Percentiles rank a stretch among this genome's conserved stretches.
Conservation (phyloP, 495 filamentous ascomycete species). For the Apiosordaria backusii region DNA sequence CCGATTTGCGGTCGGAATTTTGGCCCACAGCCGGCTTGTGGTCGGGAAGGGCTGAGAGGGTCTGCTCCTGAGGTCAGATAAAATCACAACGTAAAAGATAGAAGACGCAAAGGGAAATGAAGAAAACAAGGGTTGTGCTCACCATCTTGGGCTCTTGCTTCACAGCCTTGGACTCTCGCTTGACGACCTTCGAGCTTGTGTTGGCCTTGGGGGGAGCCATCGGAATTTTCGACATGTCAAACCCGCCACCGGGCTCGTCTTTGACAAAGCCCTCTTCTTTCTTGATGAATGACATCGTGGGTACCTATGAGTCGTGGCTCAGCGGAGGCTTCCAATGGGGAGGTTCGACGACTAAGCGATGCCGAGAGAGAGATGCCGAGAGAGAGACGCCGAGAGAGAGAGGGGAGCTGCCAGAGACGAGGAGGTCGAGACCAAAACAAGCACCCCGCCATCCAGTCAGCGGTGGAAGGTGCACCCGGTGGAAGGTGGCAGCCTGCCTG, state of each 20-base stretch:
- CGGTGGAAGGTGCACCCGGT: not conserved
- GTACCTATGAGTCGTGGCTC: too few species aligned
- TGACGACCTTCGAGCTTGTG: not conserved
- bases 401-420: not conserved
- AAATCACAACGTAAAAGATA: too few species aligned
- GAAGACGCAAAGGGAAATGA: too few species aligned
- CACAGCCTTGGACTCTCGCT: not conserved
- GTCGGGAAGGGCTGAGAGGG: not conserved
- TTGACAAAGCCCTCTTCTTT: not conserved
- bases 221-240: not conserved
- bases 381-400: too few species aligned
- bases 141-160: not conserved
- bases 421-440: not conserved
- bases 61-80: not conserved
- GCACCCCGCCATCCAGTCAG: not conserved
- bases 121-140: not conserved
- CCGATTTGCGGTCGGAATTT: too few species aligned
- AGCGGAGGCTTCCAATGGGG: too few species aligned
- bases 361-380: too few species aligned
- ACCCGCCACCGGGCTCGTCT: not conserved
- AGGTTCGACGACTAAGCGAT: not conserved
- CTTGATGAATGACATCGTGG: not conserved
- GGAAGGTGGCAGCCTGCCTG: not conserved
- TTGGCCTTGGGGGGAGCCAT: not conserved
- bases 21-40: not conserved